Evolutionary conservation across 768 basidiomycete species (phyloP), one percentile per base, ranked within the genome.

Genomic region (Phanerochaete sordida): DNA sequence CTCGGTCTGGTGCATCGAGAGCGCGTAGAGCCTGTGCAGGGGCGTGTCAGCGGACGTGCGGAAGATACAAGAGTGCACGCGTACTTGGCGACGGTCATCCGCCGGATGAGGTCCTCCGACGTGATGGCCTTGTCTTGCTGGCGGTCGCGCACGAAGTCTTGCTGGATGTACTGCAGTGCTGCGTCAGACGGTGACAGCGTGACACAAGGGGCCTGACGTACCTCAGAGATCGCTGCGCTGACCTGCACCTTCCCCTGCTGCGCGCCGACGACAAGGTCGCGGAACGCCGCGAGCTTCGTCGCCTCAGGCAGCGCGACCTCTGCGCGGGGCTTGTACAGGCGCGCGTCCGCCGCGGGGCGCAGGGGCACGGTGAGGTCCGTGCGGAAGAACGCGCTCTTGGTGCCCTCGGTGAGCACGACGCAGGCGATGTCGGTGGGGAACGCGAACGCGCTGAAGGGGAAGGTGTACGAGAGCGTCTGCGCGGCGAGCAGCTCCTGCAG

Each of bases 371-470:
- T 80, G 23, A 85, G 61, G 62, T 82, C 77, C 1, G 89, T 89
- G 79, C 84, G 79, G 70, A 91, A 88, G 67, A 94, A 86, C 1
- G 86, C 76, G 64, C 88, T 91, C 71, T 84, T 85, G 60, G 76
- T 77, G 30, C 91, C 89, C 59, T 86, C 80, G 43, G 80, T 78
- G 11, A 88, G 72, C 0, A 89, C 72, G 21, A 93, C 63, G 60
- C 86, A 83, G n/a, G 73, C 77, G n/a, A 90, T 72, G 64, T 92
- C 90, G 0, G 90, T 91, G 21, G 84, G 77, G 66, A 94, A 93
- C 8, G 79, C 71, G 70, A 88, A 93, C 59, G 69, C 77, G 68
- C 85, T 88, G 71, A 83, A 93, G 1, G 91, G 92, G 68, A 92
- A 94, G 33, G 79, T 70, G 68, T 93, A 94, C 24, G 85, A 80